phyloP scores from a whole-genome alignment of 2,329 filamentous ascomycete genomes.

The Fusarium ambrosium region DNA sequence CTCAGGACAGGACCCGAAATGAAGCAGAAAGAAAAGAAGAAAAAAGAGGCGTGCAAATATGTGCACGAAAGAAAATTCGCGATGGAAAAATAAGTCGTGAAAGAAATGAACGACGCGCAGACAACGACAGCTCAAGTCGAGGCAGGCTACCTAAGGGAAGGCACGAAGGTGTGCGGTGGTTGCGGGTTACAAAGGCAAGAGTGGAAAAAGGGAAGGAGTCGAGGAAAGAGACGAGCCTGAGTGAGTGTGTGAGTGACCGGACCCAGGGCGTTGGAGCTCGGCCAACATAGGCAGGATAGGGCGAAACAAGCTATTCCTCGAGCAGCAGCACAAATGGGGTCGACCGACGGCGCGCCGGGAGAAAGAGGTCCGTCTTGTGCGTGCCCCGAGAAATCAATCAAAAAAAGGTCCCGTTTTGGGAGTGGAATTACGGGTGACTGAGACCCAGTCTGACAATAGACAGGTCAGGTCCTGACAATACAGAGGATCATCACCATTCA shows the following conservation, averaged over 20 bases:
- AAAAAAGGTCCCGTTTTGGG: neutral
- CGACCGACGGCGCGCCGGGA: slow-evolving; percentile 4
- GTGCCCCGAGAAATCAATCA: slow-evolving; percentile 1
- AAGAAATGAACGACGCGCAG: slow-evolving; percentile 40
- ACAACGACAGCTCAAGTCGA: slow-evolving; percentile 42
- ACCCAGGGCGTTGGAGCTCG: slow-evolving; percentile 19
- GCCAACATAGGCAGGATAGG: slow-evolving; percentile 17
- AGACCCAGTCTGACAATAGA: slow-evolving; percentile 22
- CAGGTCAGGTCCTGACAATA: slow-evolving; percentile 10
- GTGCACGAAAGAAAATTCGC: slow-evolving; percentile 18
- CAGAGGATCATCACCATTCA: slow-evolving; percentile 24
- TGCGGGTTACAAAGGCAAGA: slow-evolving; percentile 19
- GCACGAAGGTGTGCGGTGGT: slow-evolving; percentile 36
- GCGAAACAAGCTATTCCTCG: slow-evolving; percentile 30
- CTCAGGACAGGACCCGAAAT: slow-evolving; percentile 26
- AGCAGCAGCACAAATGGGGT: slow-evolving; percentile 5
- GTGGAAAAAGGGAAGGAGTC: slow-evolving; percentile 12
- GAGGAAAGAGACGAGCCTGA: slow-evolving; percentile 18
- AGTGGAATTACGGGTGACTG: slow-evolving; percentile 27
- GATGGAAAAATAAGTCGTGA: slow-evolving; percentile 26
- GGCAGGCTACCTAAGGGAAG: slow-evolving; percentile 31
- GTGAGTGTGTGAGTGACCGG: slow-evolving; percentile 11
- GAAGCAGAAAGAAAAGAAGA: slow-evolving; percentile 2
- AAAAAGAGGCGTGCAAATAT: slow-evolving; percentile 8
- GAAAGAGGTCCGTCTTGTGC: slow-evolving; percentile 5